These are phyloP conservation scores for Trametes elegans DNA, from an alignment of 768 basidiomycete species.

Conservation along the genomic window DNA sequence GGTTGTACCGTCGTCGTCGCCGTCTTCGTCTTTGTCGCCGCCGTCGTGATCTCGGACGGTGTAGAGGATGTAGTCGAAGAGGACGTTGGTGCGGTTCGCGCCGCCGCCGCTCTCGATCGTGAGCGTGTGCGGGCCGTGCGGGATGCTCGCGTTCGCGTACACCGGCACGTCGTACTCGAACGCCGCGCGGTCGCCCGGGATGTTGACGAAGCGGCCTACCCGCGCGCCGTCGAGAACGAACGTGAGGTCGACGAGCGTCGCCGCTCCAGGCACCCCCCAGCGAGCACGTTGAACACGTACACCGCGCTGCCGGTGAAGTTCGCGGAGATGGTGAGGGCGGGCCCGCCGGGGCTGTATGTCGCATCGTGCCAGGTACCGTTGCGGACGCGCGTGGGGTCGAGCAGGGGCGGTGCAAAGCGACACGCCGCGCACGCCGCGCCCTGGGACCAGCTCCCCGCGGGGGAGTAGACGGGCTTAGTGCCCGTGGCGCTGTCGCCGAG, in stretches of 20 bases:
- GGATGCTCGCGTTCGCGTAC: neutral
- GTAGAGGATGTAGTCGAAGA: constrained; percentile 13
- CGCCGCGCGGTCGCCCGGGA: neutral
- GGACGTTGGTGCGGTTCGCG: neutral
- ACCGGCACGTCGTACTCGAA: constrained; percentile 3
- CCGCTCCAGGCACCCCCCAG: neutral
- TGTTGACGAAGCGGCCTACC: neutral
- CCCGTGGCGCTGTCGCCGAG: constrained; percentile 13
- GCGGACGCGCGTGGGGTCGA: neutral
- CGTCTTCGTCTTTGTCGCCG: neutral
- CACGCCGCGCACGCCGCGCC: neutral
- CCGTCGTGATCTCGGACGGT: neutral
- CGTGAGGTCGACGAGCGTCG: neutral
- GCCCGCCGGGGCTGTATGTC: neutral
- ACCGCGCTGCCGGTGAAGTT: neutral
- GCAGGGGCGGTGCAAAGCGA: neutral
- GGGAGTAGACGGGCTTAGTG: neutral
- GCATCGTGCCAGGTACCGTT: constrained; percentile 6
- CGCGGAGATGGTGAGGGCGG: neutral
- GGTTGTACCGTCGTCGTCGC: neutral
- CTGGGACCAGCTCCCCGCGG: neutral
- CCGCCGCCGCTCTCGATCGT: neutral
- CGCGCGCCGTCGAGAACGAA: constrained; percentile 6
- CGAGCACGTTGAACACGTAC: neutral
- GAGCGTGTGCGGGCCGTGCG: constrained; percentile 3